Base-by-base conservation (phyloP, 2,329 filamentous ascomycete species). In the Fusarium sp. region DNA sequence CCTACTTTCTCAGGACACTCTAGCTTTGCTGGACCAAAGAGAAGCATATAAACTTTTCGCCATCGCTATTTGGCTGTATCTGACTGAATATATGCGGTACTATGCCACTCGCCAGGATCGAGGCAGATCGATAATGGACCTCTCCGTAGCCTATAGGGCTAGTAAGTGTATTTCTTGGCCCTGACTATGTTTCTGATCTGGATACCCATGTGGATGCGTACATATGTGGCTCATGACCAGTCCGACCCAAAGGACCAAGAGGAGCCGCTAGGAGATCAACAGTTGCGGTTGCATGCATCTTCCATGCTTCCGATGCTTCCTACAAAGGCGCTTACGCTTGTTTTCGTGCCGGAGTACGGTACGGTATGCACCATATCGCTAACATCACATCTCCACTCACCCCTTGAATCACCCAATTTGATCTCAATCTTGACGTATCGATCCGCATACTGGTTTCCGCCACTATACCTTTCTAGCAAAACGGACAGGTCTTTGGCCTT, bases 371-470 rank as follows among this genome's bases (percentile, higher is more conserved):
- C 55, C 41, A 43, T 38, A 52, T 46, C 43, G 20, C 34, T 41
- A 29, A 34, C 32, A 62, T 71, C 69, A 70, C 69, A 57, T 57
- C 65, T 44, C 69, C 65, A 59, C 69, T 34, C 48, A 24, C 69
- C 69, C 65, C 69, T 72, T 55, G 54, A 67, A 56, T 47, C 48
- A 60, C 55, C 62, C 71, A 46, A 71, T 66, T 56, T 67, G 52
- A 58, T 49, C 43, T 52, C 45, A 30, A 43, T 29, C 46, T 44
- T 57, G 54, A 30, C 20, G 20, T 44, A 27, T 51, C 46, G 49
- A 45, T 56, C 20, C 69, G 29, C 43, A 43, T 40, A 25, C 52
- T 54, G 16, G 29, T 38, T 44, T 58, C 46, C 25, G 27, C 53
- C 47, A 18, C 32, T 16, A 44, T 27, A 29, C 30, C n/a, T 44